A percentile compares a stretch with the other conserved stretches of the same genome.
Conservation (phyloP, 495 filamentous ascomycete species). For the Trichoderma erinaceum region DNA sequence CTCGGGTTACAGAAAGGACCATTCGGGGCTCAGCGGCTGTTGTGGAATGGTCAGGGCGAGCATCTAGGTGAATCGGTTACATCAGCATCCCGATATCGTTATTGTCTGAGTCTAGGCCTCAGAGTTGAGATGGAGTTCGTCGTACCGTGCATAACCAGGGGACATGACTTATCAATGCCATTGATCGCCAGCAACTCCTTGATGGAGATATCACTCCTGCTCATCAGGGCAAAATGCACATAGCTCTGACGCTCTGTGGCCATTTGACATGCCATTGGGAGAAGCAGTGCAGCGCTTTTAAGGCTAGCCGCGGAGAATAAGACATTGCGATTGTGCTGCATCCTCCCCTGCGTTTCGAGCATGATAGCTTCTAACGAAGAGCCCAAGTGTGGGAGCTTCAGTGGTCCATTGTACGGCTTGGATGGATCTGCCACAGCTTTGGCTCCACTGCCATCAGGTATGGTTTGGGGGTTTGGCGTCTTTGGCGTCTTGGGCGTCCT, state of each 20-base stretch:
- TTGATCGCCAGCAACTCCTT: constrained; percentile 50
- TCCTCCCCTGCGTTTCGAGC: constrained; percentile 30
- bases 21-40: constrained; percentile 49
- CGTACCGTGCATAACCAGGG: constrained; percentile 51
- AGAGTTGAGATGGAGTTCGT: neutral
- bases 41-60: constrained; percentile 44
- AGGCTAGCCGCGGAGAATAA: constrained; percentile 53
- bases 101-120: neutral
- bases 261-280: constrained; percentile 61
- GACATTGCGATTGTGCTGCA: constrained; percentile 45
- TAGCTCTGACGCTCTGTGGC: constrained; percentile 46
- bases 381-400: constrained; percentile 34
- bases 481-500: neutral
- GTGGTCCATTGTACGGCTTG: constrained; percentile 34
- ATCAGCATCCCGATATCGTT: neutral
- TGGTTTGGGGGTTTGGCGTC: neutral
- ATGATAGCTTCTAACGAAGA: constrained; percentile 33
- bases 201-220: constrained; percentile 47
- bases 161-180: constrained; percentile 46
- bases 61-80: constrained; percentile 35
- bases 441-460: neutral
- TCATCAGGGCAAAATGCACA: constrained; percentile 55
- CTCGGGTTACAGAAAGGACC: constrained; percentile 33
- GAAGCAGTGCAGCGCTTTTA: constrained; percentile 46
- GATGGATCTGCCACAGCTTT: constrained; percentile 16